Conservation (phyloP, 2,329 filamentous ascomycete species). For the Ramichloridium luteum region DNA sequence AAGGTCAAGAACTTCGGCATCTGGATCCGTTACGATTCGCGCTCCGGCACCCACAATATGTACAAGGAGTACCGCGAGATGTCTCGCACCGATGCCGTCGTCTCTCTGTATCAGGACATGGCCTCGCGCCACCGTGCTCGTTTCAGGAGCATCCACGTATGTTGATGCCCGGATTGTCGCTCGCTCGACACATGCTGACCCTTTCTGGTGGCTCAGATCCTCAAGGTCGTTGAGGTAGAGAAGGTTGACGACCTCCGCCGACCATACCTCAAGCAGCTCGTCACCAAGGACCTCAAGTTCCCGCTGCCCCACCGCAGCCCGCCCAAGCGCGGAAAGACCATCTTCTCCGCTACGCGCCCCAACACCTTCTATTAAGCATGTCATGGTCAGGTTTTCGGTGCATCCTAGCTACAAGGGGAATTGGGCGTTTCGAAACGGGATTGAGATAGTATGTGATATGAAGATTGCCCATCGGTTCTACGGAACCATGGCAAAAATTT, state of each 20-base stretch:
- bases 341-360: slow-evolving; percentile 87
- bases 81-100: slow-evolving; percentile 87
- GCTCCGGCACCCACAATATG: slow-evolving; percentile 99
- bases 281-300: slow-evolving; percentile 92
- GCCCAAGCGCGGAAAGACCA: slow-evolving; percentile 72
- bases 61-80: slow-evolving; percentile 99
- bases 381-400: slow-evolving; percentile 8
- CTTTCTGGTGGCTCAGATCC: slow-evolving; percentile 50
- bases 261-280: slow-evolving; percentile 98
- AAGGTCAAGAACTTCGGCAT: slow-evolving; percentile 99
- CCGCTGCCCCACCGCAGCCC: slow-evolving; percentile 92
- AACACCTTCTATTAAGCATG: slow-evolving; percentile 89
- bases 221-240: slow-evolving; percentile 95
- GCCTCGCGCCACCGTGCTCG: slow-evolving; percentile 94
- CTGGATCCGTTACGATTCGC: slow-evolving; percentile 99
- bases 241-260: slow-evolving; percentile 91
- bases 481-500: too few species aligned
- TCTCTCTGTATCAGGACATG: slow-evolving; percentile 99
- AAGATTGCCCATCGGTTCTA: too few species aligned
- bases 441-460: too few species aligned
- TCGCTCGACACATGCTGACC: slow-evolving; percentile 2
- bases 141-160: slow-evolving; percentile 97
- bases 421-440: too few species aligned
- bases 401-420: too few species aligned
- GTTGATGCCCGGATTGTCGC: slow-evolving; percentile 29